phyloP scores from a whole-genome alignment of 345 rosid species.

The Arabis alpina region DNA sequence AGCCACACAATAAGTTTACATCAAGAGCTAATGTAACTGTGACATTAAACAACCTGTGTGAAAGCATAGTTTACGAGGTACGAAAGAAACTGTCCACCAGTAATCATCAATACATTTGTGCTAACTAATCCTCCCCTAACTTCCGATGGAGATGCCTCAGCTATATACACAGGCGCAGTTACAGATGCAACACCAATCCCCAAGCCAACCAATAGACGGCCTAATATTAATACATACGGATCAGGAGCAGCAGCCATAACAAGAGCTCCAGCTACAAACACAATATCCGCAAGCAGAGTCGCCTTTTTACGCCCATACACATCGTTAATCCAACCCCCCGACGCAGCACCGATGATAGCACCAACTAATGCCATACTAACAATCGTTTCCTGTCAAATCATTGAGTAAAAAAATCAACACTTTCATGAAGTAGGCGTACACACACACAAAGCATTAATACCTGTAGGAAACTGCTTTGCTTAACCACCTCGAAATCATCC shows the following conservation, averaged over 20 bases:
- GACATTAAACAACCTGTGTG: conserved; percentile 66
- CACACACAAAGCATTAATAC: conserved; percentile 37
- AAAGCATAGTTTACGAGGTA: conserved; percentile 89
- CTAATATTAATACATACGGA: conserved; percentile 80
- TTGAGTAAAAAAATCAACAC: too few relatives aligned
- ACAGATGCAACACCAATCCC: conserved; percentile 95
- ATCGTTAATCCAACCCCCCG: conserved; percentile 98
- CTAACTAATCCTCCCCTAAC: conserved; percentile 96
- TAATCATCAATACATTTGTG: conserved; percentile 98
- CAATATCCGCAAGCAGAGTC: conserved; percentile 79
- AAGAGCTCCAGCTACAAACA: conserved; percentile 77
- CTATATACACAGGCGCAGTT: conserved; percentile 97
- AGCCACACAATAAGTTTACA: background rate
- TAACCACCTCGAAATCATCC: conserved; percentile 86
- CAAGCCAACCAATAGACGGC: conserved; percentile 83
- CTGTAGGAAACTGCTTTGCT: conserved; percentile 85
- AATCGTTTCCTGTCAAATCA: conserved; percentile 69
- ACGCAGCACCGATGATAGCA: conserved; percentile 91
- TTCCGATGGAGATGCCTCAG: conserved; percentile 98
- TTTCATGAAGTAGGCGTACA: too few relatives aligned
- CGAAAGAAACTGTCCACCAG: conserved; percentile 96
- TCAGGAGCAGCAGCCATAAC: conserved; percentile 93
- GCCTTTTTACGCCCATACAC: conserved; percentile 91
- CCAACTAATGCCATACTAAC: conserved; percentile 99
- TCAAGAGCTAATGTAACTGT: background rate